Evolutionary conservation across 108 stramenopile species (phyloP).

Genomic region (Skeletonema potamos): DNA sequence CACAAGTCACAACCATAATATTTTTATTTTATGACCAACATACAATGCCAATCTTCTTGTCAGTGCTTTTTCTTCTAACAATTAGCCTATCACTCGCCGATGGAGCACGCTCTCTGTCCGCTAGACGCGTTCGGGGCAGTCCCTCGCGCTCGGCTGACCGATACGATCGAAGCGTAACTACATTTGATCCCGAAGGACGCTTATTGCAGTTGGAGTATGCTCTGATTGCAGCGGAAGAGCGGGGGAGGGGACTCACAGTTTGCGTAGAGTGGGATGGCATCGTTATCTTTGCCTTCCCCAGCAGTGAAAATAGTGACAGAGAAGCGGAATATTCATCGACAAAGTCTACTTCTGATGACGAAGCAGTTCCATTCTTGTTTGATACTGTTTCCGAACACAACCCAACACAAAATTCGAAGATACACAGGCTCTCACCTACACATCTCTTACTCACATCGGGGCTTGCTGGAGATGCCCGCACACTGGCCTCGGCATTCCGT

Average conservation of each 20-base stretch:
- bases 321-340: not conserved
- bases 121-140: conserved; percentile 21
- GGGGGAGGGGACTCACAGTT: conserved; percentile 26
- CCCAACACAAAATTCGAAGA: conserved; percentile 31
- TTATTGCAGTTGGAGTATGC: conserved; percentile 79
- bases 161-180: conserved; percentile 80
- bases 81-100: not conserved
- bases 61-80: conserved; percentile 10
- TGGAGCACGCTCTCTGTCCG: conserved; percentile 37
- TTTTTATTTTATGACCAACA: too few species aligned
- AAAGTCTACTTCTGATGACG: not conserved
- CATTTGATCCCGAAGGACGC: conserved; percentile 64
- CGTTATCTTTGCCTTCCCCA: conserved; percentile 44
- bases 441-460: conserved; percentile 62
- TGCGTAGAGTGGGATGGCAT: conserved; percentile 31
- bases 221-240: conserved; percentile 56
- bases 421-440: conserved; percentile 35
- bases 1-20: too few species aligned
- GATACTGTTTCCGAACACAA: not conserved
- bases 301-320: conserved; percentile 2
- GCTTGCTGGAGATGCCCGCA: conserved; percentile 67
- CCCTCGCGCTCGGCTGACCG: conserved; percentile 16
- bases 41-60: too few species aligned
- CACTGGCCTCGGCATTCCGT: conserved; percentile 61
- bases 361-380: conserved; percentile 20